Evolutionary conservation across 2,329 filamentous ascomycete species (phyloP).

Genomic region (Fusarium caatingaense): DNA sequence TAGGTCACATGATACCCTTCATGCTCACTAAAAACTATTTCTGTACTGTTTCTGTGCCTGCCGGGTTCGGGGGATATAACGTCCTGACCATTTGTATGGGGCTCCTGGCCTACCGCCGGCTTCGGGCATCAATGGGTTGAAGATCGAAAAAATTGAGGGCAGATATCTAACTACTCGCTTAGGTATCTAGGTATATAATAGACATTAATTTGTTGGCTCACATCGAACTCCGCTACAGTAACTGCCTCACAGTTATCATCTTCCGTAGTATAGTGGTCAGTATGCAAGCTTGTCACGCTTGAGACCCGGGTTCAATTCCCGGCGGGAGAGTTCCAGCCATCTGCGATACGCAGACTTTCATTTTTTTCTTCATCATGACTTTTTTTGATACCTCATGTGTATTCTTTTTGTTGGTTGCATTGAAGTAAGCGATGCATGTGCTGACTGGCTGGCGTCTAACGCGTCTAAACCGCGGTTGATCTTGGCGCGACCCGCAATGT

Average conservation of each 20-base stretch:
- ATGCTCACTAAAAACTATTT: too few relatives aligned
- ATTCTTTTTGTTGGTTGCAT: neutral
- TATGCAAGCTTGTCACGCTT: conserved; percentile 34
- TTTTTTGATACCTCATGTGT: neutral
- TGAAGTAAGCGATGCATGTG: neutral
- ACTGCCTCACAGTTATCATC: neutral
- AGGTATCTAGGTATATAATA: neutral
- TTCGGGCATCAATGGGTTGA: too few relatives aligned
- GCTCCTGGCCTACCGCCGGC: too few relatives aligned
- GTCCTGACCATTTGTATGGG: too few relatives aligned
- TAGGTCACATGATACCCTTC: too few relatives aligned
- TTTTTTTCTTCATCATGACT: conserved; percentile 1
- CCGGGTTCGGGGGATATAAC: too few relatives aligned
- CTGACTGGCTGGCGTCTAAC: conserved; percentile 4
- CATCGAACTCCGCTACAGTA: neutral
- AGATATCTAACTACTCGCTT: accelerated
- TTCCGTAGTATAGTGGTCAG: conserved; percentile 34
- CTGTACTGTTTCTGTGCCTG: too few relatives aligned
- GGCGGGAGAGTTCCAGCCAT: conserved; percentile 28
- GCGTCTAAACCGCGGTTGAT: conserved; percentile 7
- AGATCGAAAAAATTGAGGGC: too few relatives aligned
- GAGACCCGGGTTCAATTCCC: conserved; percentile 33
- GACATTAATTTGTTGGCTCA: accelerated
- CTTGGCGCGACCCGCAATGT: conserved; percentile 25
- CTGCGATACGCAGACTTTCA: conserved; percentile 2